phyloP scores from a whole-genome alignment of 371 early-diverging fungal genomes.

The Syncephalastrum sp. region DNA sequence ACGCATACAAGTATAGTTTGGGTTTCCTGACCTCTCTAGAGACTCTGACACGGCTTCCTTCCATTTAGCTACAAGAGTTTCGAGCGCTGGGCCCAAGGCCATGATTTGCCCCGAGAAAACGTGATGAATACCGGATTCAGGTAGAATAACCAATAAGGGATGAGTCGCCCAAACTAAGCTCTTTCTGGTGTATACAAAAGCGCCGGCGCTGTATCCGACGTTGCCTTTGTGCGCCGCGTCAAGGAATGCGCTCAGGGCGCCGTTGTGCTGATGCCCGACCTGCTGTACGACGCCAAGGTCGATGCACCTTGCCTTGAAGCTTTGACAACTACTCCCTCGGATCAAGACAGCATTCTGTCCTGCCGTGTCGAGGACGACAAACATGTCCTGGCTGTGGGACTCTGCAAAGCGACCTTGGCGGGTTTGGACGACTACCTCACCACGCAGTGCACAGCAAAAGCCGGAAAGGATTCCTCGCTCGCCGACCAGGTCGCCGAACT shows the following conservation, averaged over 20 bases:
- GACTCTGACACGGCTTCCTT: background rate
- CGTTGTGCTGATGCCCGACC: constrained; percentile 28
- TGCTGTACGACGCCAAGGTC: constrained; percentile 21
- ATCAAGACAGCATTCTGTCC: too few species aligned
- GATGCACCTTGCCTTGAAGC: too few species aligned
- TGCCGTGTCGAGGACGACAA: too few species aligned
- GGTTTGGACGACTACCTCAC: too few species aligned
- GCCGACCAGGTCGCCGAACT: too few species aligned
- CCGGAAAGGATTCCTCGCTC: too few species aligned
- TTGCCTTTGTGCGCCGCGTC: constrained; percentile 42
- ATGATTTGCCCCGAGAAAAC: constrained; percentile 32
- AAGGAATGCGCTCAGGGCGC: constrained; percentile 19
- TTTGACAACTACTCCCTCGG: too few species aligned
- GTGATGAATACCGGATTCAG: constrained; percentile 44
- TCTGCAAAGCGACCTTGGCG: too few species aligned
- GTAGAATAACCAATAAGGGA: constrained; percentile 9
- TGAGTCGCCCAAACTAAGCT: background rate
- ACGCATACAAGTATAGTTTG: constrained; percentile 44
- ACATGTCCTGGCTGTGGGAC: too few species aligned
- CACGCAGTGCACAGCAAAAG: too few species aligned
- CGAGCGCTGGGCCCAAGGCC: constrained; percentile 45
- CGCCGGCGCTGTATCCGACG: constrained; percentile 31
- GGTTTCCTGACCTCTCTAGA: background rate
- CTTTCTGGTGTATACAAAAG: constrained; percentile 11
- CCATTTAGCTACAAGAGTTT: constrained; percentile 40